These are phyloP conservation scores for Aureobasidium sp. DNA, from an alignment of 2,329 filamentous ascomycete genomes.

Conservation along the genomic window DNA sequence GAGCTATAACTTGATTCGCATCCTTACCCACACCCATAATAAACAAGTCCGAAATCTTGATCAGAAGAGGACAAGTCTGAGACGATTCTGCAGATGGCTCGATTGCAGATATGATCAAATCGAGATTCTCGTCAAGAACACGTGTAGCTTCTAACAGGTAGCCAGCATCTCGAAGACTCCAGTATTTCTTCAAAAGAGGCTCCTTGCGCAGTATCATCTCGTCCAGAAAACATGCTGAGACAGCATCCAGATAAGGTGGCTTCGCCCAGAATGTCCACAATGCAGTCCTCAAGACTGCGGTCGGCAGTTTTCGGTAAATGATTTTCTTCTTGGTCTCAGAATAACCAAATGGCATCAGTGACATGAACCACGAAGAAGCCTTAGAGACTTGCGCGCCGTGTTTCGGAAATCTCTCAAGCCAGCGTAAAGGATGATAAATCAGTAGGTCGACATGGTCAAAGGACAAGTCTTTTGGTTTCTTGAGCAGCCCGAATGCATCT, in stretches of 20 bases:
- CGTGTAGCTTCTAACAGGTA: slow-evolving; percentile 28
- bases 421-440: slow-evolving; percentile 13
- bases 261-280: slow-evolving; percentile 16
- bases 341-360: background rate
- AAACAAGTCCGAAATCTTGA: slow-evolving; percentile 34
- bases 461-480: slow-evolving; percentile 14
- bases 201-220: slow-evolving; percentile 20
- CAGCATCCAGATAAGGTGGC: slow-evolving; percentile 14
- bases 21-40: slow-evolving; percentile 36
- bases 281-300: slow-evolving; percentile 13
- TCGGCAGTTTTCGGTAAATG: slow-evolving; percentile 13
- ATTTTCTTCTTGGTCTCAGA: slow-evolving; percentile 9
- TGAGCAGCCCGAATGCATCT: slow-evolving; percentile 14
- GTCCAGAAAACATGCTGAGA: slow-evolving; percentile 16
- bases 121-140: slow-evolving; percentile 14
- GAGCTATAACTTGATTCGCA: slow-evolving; percentile 32
- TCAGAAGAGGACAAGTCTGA: slow-evolving; percentile 23
- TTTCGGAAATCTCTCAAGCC: slow-evolving; percentile 9
- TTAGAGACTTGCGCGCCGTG: background rate
- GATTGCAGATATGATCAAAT: slow-evolving; percentile 16
- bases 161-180: slow-evolving; percentile 39
- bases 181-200: slow-evolving; percentile 37
- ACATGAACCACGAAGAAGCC: slow-evolving; percentile 1
- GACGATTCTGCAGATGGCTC: slow-evolving; percentile 16
- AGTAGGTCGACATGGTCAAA: slow-evolving; percentile 15